Base-by-base conservation (phyloP, 2,329 filamentous ascomycete species). In the Arachnopeziza araneosa region DNA sequence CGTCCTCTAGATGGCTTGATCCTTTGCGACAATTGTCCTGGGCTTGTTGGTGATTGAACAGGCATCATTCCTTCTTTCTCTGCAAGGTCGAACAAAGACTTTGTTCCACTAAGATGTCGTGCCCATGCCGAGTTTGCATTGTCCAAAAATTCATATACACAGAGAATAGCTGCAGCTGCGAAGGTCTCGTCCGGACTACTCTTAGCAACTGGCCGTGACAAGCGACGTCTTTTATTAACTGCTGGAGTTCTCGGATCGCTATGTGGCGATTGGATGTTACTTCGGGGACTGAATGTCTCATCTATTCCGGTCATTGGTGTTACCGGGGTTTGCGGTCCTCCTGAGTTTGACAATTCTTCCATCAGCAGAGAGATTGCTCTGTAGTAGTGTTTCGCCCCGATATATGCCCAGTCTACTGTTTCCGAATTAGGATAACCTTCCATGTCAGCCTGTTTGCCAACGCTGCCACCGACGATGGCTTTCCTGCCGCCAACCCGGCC, bases 111-210 rank as follows among this genome's bases (percentile, higher is more conserved):
- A 6, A 89, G 73, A 73, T 89, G 86, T 3, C 83, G 78, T 32
- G 81, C 79, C 85, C 85, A 89, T 22, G 85, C 84, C 0, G 79
- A 78, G 1, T 80, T 81, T 1, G 83, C 86, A 1, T 83, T 82
- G 69, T 88, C 84, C n/a, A 88, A 75, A 60, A 88, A 84, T 63
- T 89, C 86, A 68, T 88, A 88, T 0, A 86, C 82, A 60, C 84
- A 88, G 1, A 89, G 72, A 17, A 89, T 87, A 0, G 85, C 84
- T 1, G 85, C 85, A 1, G 86, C 84, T 9, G 85, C 84, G 23
- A 88, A 76, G 2, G 87, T 77, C 60, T 88, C 84, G 64, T 87
- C 84, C 3, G 79, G 76, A 63, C 78, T 79, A 54, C 76, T 76
- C 44, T 75, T 67, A 44, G 75, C 62, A 59, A 63, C 49, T 69